Conservation (phyloP, 495 filamentous ascomycete species). For the Rhypophila decipiens region DNA sequence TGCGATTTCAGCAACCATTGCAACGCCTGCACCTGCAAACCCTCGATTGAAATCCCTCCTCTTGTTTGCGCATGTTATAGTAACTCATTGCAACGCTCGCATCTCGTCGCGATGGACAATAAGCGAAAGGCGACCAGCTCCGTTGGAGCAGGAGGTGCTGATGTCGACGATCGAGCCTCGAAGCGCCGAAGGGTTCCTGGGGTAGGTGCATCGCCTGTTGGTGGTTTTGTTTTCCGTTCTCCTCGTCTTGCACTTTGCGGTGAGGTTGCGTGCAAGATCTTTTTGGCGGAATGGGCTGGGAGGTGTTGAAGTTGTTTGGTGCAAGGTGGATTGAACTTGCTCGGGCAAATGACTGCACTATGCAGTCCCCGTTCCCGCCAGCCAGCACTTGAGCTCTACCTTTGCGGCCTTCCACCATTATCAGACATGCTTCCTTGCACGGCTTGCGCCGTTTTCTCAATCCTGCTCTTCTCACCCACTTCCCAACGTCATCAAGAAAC, state of each 20-base stretch:
- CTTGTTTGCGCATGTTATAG: no score
- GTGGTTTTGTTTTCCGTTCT: no score
- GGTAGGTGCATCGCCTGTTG: conserved; percentile 20
- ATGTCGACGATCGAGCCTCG: conserved; percentile 49
- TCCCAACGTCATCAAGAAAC: background rate
- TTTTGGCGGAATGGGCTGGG: background rate
- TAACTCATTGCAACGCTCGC: conserved; percentile 3
- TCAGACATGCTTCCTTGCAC: background rate
- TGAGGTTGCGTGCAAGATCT: conserved; percentile 1
- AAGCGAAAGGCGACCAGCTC: conserved; percentile 58
- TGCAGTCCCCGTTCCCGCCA: background rate
- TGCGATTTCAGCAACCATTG: conserved; percentile 11
- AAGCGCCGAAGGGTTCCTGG: conserved; percentile 51
- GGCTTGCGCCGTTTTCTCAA: background rate
- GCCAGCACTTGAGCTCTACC: background rate
- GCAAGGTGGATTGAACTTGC: background rate
- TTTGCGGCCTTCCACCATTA: background rate
- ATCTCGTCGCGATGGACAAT: conserved; percentile 48
- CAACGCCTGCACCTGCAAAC: conserved; percentile 7
- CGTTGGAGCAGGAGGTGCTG: conserved; percentile 27
- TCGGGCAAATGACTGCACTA: background rate
- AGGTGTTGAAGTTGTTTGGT: background rate
- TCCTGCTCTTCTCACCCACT: background rate
- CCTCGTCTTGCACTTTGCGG: conserved; percentile 1
- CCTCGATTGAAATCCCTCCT: background rate